Conservation (phyloP, 768 basidiomycete species). For the Leccinum pellstonianum region DNA sequence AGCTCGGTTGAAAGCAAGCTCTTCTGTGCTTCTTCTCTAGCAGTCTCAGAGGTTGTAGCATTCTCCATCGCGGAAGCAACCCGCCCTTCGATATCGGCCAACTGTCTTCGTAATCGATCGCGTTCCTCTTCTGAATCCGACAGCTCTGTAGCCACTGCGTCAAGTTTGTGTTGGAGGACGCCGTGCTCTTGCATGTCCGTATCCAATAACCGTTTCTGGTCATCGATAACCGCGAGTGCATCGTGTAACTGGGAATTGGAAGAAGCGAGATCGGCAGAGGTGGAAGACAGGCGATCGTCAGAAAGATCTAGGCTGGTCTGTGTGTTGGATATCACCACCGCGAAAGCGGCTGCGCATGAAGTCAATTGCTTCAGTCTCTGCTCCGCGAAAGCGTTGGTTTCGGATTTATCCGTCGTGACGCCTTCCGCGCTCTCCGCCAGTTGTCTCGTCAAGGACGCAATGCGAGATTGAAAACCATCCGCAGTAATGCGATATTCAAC, state of each 20-base stretch:
- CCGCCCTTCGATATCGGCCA: conserved; percentile 37
- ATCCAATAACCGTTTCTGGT: conserved; percentile 16
- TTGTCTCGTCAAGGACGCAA: conserved; percentile 35
- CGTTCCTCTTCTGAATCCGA: conserved; percentile 32
- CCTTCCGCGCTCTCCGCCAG: conserved; percentile 25
- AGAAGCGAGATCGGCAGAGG: conserved; percentile 14
- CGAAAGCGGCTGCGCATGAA: conserved; percentile 35
- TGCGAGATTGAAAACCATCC: conserved; percentile 54
- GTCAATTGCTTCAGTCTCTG: conserved; percentile 31
- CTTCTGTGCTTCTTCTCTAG: conserved; percentile 37
- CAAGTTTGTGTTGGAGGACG: conserved; percentile 33
- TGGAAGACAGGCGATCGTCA: conserved; percentile 11
- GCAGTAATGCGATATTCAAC: conserved; percentile 64
- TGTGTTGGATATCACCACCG: conserved; percentile 41
- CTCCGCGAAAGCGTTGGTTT: conserved; percentile 8
- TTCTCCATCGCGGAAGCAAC: conserved; percentile 34
- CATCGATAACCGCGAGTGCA: conserved; percentile 18
- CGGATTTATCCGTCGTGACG: conserved; percentile 1
- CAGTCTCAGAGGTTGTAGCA: conserved; percentile 32
- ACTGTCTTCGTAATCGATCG: conserved; percentile 27
- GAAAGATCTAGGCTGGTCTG: conserved; percentile 30
- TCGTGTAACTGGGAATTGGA: conserved; percentile 18
- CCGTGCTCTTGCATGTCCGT: conserved; percentile 23
- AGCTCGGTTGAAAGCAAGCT: conserved; percentile 33
- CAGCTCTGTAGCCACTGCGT: conserved; percentile 34